Conservation (phyloP, 306 rosid genomes). For the Medicago arabica region DNA sequence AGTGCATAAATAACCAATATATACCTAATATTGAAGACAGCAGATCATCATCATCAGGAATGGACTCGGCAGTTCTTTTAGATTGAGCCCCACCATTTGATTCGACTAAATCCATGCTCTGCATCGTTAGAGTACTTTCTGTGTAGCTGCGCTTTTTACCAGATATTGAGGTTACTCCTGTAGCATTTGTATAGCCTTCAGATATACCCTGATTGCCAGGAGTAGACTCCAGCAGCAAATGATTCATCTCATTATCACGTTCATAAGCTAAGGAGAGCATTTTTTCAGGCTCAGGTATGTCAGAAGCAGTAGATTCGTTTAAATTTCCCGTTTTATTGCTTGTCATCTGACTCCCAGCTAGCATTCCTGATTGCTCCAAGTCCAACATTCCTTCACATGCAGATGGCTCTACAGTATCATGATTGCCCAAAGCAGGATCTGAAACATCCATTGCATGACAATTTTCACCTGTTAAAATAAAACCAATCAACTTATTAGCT, state of each 20-base stretch:
- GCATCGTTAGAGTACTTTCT: slow-evolving; percentile 78
- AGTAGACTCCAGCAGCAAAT: slow-evolving; percentile 64
- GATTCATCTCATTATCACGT: slow-evolving; percentile 51
- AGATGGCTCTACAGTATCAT: slow-evolving; percentile 49
- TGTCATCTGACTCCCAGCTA: slow-evolving; percentile 46
- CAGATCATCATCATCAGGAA: slow-evolving; percentile 96
- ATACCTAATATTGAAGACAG: slow-evolving; percentile 97
- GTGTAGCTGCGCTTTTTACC: slow-evolving; percentile 88
- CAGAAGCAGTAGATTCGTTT: slow-evolving; percentile 58
- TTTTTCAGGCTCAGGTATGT: slow-evolving; percentile 80
- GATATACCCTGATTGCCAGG: slow-evolving; percentile 58
- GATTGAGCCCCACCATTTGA: slow-evolving; percentile 69
- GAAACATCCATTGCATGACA: slow-evolving; percentile 43
- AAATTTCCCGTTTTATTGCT: slow-evolving; percentile 44
- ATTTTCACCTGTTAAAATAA: slow-evolving; percentile 53
- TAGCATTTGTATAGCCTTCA: slow-evolving; percentile 50
- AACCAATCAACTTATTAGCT: slow-evolving; percentile 28
- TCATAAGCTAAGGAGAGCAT: slow-evolving; percentile 64
- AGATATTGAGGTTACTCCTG: slow-evolving; percentile 50
- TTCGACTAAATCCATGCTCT: slow-evolving; percentile 72
- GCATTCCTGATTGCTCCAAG: slow-evolving; percentile 51
- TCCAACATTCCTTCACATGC: slow-evolving; percentile 45
- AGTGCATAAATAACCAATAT: slow-evolving; percentile 25
- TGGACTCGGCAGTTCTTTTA: slow-evolving; percentile 63
- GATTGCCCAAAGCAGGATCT: slow-evolving; percentile 42